These are phyloP conservation scores for Monosporascus sp. DNA, from an alignment of 2,329 filamentous ascomycete species.

Conservation along the genomic window DNA sequence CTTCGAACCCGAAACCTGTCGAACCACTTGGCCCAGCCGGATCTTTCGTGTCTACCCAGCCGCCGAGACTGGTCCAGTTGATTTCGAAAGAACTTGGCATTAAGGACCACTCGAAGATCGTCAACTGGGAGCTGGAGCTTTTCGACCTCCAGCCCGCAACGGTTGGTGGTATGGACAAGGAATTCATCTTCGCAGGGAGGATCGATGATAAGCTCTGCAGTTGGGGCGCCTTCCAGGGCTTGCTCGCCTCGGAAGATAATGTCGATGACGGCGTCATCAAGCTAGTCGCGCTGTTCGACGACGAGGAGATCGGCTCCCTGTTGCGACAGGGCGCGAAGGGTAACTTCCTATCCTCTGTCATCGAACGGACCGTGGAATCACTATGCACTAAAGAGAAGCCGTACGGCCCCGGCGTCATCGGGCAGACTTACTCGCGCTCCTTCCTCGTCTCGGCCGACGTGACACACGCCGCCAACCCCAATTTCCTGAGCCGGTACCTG, in stretches of 20 bases:
- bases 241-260: slow-evolving; percentile 61
- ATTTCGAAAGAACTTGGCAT: slow-evolving; percentile 77
- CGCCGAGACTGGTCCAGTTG: slow-evolving; percentile 74
- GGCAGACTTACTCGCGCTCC: slow-evolving; percentile 82
- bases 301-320: slow-evolving; percentile 91
- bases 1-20: slow-evolving; percentile 26
- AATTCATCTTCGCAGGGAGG: slow-evolving; percentile 90
- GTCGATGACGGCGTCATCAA: slow-evolving; percentile 68
- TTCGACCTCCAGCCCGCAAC: slow-evolving; percentile 85
- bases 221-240: slow-evolving; percentile 80
- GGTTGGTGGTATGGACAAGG: slow-evolving; percentile 78
- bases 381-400: slow-evolving; percentile 36
- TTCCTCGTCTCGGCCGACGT: slow-evolving; percentile 93
- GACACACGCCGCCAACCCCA: slow-evolving; percentile 89
- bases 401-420: slow-evolving; percentile 59
- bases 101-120: slow-evolving; percentile 64
- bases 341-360: slow-evolving; percentile 77
- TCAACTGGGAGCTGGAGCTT: slow-evolving; percentile 96
- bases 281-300: slow-evolving; percentile 89
- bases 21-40: slow-evolving; percentile 55
- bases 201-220: slow-evolving; percentile 98
- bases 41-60: slow-evolving; percentile 78
- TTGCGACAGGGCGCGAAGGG: slow-evolving; percentile 84
- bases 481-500: slow-evolving; percentile 81
- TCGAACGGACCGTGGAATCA: slow-evolving; percentile 76